phyloP scores from a whole-genome alignment of 2,329 filamentous ascomycete genomes.

The Gremmenia infestans region DNA sequence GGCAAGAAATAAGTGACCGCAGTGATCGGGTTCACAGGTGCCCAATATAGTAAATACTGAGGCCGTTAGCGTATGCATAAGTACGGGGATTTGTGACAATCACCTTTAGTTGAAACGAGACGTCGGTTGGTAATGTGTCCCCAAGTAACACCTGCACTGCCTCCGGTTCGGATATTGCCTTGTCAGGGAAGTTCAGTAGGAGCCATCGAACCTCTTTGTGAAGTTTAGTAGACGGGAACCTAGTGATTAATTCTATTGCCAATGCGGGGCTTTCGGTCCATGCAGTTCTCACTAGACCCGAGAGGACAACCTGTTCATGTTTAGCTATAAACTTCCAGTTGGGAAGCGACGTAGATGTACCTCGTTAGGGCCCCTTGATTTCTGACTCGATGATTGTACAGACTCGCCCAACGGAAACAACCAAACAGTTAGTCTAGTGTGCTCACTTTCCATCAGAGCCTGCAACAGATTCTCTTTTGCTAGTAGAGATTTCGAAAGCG shows the following conservation, averaged over 20 bases:
- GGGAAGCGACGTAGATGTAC: constrained; percentile 31
- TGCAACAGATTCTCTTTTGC: constrained; percentile 80
- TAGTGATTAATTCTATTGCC: constrained; percentile 75
- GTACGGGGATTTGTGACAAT: background rate
- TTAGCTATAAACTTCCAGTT: constrained; percentile 29
- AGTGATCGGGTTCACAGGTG: constrained; percentile 84
- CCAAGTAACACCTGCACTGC: constrained; percentile 80
- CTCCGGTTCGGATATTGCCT: constrained; percentile 74
- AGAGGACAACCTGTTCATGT: constrained; percentile 33
- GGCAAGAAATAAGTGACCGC: constrained; percentile 92
- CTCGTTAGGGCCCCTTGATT: constrained; percentile 38
- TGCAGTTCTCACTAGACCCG: constrained; percentile 67
- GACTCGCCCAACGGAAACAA: constrained; percentile 71
- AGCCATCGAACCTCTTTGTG: constrained; percentile 73
- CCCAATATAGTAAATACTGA: constrained; percentile 88
- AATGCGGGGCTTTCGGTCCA: constrained; percentile 83
- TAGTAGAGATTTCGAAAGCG: constrained; percentile 57
- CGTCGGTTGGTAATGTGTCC: constrained; percentile 67
- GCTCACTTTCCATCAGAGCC: constrained; percentile 77
- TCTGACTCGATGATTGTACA: constrained; percentile 35
- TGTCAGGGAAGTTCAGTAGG: constrained; percentile 77
- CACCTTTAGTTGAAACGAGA: constrained; percentile 81
- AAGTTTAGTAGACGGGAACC: constrained; percentile 73
- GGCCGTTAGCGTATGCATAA: constrained; percentile 27
- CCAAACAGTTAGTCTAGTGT: constrained; percentile 82